Base-by-base conservation (phyloP, 179 eudicot genomes). In the Camellia oleifera region DNA sequence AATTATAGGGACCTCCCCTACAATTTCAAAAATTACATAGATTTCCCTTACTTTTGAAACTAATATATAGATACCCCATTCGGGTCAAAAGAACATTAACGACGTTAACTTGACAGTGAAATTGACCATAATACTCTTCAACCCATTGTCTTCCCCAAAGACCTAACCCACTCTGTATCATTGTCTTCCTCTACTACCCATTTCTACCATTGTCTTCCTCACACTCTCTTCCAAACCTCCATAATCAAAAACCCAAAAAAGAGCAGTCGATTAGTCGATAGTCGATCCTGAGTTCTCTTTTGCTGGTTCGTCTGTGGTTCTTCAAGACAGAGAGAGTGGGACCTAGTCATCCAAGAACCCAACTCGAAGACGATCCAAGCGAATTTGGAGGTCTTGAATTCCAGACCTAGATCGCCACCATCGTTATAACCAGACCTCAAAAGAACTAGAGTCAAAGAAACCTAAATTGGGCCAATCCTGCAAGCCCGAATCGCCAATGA, bases 341-440 rank as follows among this genome's bases (percentile, higher is more conserved):
- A 85, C 89, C 1, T 93, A 90, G 86, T 91, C 94, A 0, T 83
- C 85, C 0, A 88, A 81, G 82, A 85, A 86, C 80, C 78, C 86
- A 32, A 77, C 61, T 64, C 60, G 84, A 15, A 67, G 85, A 50
- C 75, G 88, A 68, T 88, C 94, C 17, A 88, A 85, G 23, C 58
- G 93, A 67, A 17, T 61, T 48, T 74, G 80, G 3, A 85, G 63
- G 65, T 76, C 78, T 18, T 77, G 77, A 78, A 57, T 50, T n/a
- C 75, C 78, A 23, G 26, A 23, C 26, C 26, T 23, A 2, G 81
- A 82, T 45, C 48, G 48, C 11, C n/a, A 68, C 76, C 63, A 72
- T 26, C 63, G 58, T 14, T 26, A 13, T 4, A 54, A 32, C 5
- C 18, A 52, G 2, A 17, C 13, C n/a, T 14, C 4, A 6, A 68